These are phyloP conservation scores for Sporisorium reilianum DNA, from an alignment of 1,284 basidiomycete genomes.

Conservation along the genomic window DNA sequence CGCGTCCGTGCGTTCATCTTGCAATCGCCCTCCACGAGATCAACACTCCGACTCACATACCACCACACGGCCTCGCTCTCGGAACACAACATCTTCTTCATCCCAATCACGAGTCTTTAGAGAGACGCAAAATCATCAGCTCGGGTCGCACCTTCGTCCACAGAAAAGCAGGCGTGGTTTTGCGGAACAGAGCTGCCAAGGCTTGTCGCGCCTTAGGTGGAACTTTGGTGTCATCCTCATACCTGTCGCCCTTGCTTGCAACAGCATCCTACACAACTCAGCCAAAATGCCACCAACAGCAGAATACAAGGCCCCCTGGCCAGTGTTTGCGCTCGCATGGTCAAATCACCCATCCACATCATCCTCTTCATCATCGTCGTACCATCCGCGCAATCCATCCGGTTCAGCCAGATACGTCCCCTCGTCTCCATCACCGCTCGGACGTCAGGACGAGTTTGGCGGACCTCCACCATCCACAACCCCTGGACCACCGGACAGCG, in stretches of 20 bases:
- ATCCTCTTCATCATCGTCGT: slow-evolving; percentile 40
- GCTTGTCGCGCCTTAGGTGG: not conserved
- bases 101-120: not conserved
- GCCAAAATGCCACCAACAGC: slow-evolving; percentile 39
- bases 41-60: slow-evolving; percentile 14
- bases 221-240: not conserved
- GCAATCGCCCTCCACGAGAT: slow-evolving; percentile 29
- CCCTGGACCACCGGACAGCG: slow-evolving; percentile 48
- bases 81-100: slow-evolving; percentile 6
- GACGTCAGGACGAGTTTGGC: slow-evolving; percentile 37
- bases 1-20: slow-evolving; percentile 37
- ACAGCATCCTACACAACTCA: too few relatives aligned
- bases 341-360: slow-evolving; percentile 54
- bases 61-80: slow-evolving; percentile 1
- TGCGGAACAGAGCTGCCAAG: not conserved
- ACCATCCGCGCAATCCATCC: slow-evolving; percentile 46
- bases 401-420: slow-evolving; percentile 44
- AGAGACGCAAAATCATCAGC: not conserved
- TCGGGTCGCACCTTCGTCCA: not conserved
- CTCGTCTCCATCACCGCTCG: slow-evolving; percentile 48
- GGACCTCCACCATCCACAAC: slow-evolving; percentile 27
- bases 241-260: not conserved
- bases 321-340: slow-evolving; percentile 64
- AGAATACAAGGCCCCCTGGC: slow-evolving; percentile 55
- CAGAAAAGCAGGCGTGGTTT: not conserved